A percentile compares a stretch with the other conserved stretches of the same genome.
phyloP scores from a whole-genome alignment of 768 basidiomycete genomes.

The Collybia nuda region DNA sequence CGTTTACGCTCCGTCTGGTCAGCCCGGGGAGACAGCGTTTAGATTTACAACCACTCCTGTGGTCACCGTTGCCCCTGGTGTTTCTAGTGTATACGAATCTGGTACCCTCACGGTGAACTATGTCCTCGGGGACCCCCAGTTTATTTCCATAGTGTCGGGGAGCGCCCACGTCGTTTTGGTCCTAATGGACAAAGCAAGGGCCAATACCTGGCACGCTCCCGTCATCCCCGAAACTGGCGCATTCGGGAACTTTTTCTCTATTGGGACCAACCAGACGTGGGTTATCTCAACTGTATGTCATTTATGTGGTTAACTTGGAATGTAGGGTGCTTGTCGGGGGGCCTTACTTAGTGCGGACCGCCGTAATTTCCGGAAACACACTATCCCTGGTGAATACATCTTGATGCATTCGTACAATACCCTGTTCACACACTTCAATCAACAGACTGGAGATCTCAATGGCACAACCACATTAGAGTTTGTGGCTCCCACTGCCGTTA shows the following conservation, averaged over 20 bases:
- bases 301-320: neutral
- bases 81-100: conserved; percentile 31
- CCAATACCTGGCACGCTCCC: conserved; percentile 50
- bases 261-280: conserved; percentile 45
- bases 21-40: conserved; percentile 45
- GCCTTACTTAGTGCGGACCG: conserved; percentile 54
- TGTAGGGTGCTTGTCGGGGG: conserved; percentile 46
- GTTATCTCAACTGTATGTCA: neutral
- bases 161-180: conserved; percentile 27
- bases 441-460: conserved; percentile 48
- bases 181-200: conserved; percentile 46
- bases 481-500: conserved; percentile 36
- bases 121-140: conserved; percentile 29
- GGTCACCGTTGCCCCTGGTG: conserved; percentile 26
- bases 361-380: conserved; percentile 35
- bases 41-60: conserved; percentile 27
- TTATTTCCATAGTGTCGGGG: conserved; percentile 30
- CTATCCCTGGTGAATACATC: conserved; percentile 28
- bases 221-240: conserved; percentile 31
- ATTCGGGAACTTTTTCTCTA: conserved; percentile 43
- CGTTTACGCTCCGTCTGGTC: conserved; percentile 38
- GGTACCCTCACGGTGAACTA: conserved; percentile 41
- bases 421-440: neutral
- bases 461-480: conserved; percentile 46
- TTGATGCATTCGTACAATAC: neutral